phyloP scores from a whole-genome alignment of 305 asterid species.

The Rubia tinctorum region DNA sequence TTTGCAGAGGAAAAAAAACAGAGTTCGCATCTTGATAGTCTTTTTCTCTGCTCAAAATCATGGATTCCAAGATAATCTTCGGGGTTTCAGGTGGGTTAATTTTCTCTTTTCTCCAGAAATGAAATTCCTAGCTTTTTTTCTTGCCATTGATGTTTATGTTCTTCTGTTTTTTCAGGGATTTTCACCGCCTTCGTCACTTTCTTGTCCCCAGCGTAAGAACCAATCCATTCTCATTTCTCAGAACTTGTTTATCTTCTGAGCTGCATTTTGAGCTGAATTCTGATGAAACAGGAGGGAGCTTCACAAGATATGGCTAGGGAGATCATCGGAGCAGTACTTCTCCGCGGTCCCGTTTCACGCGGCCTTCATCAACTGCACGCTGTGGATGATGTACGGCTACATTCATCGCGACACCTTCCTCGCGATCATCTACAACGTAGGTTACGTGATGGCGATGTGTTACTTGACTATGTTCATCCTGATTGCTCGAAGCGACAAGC shows the following conservation, averaged over 20 bases:
- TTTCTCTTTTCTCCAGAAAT: background rate
- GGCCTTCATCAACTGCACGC: background rate
- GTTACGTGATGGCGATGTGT: background rate
- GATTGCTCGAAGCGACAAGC: background rate
- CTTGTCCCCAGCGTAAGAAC: background rate
- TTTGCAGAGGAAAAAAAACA: too few species aligned
- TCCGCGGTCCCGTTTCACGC: background rate
- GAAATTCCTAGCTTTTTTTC: too few species aligned
- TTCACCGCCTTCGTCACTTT: background rate
- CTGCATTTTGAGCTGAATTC: background rate
- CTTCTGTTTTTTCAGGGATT: background rate
- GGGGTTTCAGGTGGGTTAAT: background rate
- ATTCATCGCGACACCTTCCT: background rate
- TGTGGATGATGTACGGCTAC: background rate
- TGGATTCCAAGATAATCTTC: background rate
- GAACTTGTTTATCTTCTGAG: background rate
- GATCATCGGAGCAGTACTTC: background rate
- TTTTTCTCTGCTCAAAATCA: background rate
- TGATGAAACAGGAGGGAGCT: background rate
- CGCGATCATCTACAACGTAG: background rate
- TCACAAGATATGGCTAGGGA: background rate
- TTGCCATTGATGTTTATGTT: background rate
- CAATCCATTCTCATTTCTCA: background rate
- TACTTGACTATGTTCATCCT: background rate
- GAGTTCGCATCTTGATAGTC: background rate